Base-by-base conservation (phyloP, 2,329 filamentous ascomycete species). In the Alternaria hordeiaustralica region DNA sequence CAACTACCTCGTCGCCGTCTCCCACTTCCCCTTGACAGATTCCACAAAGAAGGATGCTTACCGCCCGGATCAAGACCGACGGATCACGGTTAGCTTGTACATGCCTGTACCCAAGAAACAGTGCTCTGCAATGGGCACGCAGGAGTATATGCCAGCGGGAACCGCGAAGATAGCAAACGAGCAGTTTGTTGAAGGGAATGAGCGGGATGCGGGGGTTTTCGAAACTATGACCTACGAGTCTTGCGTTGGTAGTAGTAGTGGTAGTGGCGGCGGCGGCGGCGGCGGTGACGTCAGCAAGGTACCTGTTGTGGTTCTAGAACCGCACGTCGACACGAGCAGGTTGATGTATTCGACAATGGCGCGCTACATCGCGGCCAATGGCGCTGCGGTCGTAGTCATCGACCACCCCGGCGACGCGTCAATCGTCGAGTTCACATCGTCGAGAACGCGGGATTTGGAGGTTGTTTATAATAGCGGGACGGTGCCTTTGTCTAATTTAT, bases 351-450 rank as follows among this genome's bases (percentile, higher is more conserved):
- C 74, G 5, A 80, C 78, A 6, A 78, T 83, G 61, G 82, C 84
- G 2, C 79, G 80, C 3, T 80, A 83, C 4, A 75, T 87, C 4
- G 83, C 84, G 0, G 83, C 82, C 15, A 75, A 81, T 6, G 85
- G 85, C 0, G 83, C 81, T 53, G 75, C 81, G 0, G 82, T 87
- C 3, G 73, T 85, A 12, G 75, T 84, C 0, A 73, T 87, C 23
- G 86, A 87, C 60, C 85, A 87, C 55, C 80, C 85, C 0, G 82
- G 83, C 51, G 84, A 87, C 51, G 77, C 81, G 0, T 60, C 71
- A 0, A 75, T 84, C 20, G 79, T 87, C 9, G 80, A 85, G 58
- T 85, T 84, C 53, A n/a, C 44, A 1, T 18, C 44, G 0, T 47
- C 49, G 2, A 4, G 80, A 5, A 61, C 33, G 2, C 25, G 26